Evolutionary conservation across 176 grass and related monocot species (phyloP).

Genomic region (Olyra latifolia): DNA sequence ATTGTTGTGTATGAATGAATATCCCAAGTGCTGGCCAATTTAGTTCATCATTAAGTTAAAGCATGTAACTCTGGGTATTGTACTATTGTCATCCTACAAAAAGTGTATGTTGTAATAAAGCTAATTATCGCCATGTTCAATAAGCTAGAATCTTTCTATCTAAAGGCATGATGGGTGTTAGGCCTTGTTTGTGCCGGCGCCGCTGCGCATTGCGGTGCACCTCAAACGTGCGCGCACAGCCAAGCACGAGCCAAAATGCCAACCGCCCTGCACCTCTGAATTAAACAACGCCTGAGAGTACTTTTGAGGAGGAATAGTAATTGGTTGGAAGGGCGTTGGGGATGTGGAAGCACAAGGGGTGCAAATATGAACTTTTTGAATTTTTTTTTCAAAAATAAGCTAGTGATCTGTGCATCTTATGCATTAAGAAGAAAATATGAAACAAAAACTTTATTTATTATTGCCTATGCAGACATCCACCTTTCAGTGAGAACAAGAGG

Average conservation of each 20-base stretch:
- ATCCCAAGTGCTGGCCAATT: neutral
- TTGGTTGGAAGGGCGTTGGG: neutral
- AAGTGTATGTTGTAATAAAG: neutral
- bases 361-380: neutral
- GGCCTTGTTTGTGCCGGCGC: too few relatives aligned
- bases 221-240: too few relatives aligned
- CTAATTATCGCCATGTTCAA: neutral
- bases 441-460: too few relatives aligned
- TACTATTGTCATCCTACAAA: constrained; percentile 9
- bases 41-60: neutral
- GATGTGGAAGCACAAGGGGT: neutral
- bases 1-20: neutral
- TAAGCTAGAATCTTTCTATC: neutral
- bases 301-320: neutral
- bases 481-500: neutral
- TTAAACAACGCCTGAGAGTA: too few relatives aligned
- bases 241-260: too few relatives aligned
- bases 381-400: too few relatives aligned
- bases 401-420: too few relatives aligned
- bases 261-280: too few relatives aligned
- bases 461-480: too few relatives aligned
- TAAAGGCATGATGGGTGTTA: neutral
- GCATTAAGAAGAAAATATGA: too few relatives aligned
- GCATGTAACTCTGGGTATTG: neutral
- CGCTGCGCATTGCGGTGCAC: too few relatives aligned